Conservation (phyloP, 2,329 filamentous ascomycete genomes). For the Sphaceloma murrayae region DNA sequence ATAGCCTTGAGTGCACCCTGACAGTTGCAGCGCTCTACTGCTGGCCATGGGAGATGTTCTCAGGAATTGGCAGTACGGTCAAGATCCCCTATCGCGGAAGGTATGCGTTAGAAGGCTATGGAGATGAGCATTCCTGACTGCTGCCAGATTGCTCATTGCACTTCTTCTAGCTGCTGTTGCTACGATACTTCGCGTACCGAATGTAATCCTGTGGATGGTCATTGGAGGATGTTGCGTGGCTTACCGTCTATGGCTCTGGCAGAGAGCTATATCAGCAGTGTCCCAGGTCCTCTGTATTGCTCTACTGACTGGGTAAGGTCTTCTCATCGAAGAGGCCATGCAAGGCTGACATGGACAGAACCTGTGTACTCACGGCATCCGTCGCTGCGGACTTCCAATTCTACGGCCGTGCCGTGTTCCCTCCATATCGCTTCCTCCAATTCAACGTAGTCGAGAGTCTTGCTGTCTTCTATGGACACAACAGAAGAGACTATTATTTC, state of each 20-base stretch:
- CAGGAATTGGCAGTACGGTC: not conserved
- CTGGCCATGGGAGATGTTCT: slow-evolving; percentile 65
- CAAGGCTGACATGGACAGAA: slow-evolving; percentile 7
- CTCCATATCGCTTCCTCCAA: slow-evolving; percentile 74
- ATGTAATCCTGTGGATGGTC: slow-evolving; percentile 71
- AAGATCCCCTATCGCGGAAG: slow-evolving; percentile 4
- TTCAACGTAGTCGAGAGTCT: slow-evolving; percentile 85
- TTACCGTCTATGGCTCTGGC: slow-evolving; percentile 48
- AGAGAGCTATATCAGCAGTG: slow-evolving; percentile 47
- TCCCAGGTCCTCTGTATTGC: not conserved
- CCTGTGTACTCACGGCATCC: slow-evolving; percentile 52
- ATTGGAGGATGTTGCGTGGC: slow-evolving; percentile 49
- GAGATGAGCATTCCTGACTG: slow-evolving; percentile 35
- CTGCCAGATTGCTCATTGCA: slow-evolving; percentile 42
- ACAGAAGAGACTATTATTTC: slow-evolving; percentile 87
- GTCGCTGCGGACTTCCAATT: slow-evolving; percentile 62
- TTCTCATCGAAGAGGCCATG: not conserved
- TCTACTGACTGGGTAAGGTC: slow-evolving; percentile 3
- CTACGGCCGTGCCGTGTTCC: slow-evolving; percentile 80
- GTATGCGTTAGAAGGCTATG: not conserved
- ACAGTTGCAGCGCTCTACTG: slow-evolving; percentile 68
- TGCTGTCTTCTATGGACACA: slow-evolving; percentile 84
- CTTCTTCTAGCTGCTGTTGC: slow-evolving; percentile 70
- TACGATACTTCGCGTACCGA: slow-evolving; percentile 80
- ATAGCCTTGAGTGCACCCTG: slow-evolving; percentile 82